Evolutionary conservation across 768 basidiomycete genomes (phyloP), one percentile per base, ranked within the genome.

Genomic region (Leccinum truebloodii): DNA sequence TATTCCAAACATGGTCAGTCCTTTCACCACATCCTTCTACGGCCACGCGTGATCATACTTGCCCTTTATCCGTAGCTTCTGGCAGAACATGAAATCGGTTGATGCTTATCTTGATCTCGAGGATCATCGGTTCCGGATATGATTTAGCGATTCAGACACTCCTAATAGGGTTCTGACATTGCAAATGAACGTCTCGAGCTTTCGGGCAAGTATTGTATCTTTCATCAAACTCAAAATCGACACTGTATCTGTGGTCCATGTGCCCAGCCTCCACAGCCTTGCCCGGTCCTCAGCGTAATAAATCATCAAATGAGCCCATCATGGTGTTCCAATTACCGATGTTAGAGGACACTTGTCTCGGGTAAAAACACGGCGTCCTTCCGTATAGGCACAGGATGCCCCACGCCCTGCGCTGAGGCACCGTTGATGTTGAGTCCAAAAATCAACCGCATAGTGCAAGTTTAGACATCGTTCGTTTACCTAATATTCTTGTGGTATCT

Each of bases 1-100:
- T n/a, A 98, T 99, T 63, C 95, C 96, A 6, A 98, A 98, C 80
- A 98, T 98, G 96, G 96, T 95, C 63, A 64, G 67, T 53, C n/a
- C 6, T n/a, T 5, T 3, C 39, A 8, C 79, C 49, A 18, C 49
- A 39, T 44, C 26, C 8, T 34, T 44, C 24, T 22, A 18, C 48
- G 12, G 28, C 49, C 3, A 14, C 52, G 22, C 34, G 60, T 44
- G 50, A 24, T 55, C 52, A 46, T 59, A 39, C 60, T 53, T 28
- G n/a, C 46, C 63, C 35, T 26, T 57, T 44, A 30, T 59, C 34
- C 48, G 13, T 68, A 95, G 95, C 81, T 98, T 13, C 78, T 98
- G 56, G 93, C 92, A 2, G 95, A 97, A 70, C 91, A 98, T 65
- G 95, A 98, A 75, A 90, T 92, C 50, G 85, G 83, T 60, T 89